A percentile compares a stretch with the other conserved stretches of the same genome.
These are phyloP conservation scores for Ceratocystis harringtonii DNA, from an alignment of 2,329 filamentous ascomycete species.

Conservation along the genomic window DNA sequence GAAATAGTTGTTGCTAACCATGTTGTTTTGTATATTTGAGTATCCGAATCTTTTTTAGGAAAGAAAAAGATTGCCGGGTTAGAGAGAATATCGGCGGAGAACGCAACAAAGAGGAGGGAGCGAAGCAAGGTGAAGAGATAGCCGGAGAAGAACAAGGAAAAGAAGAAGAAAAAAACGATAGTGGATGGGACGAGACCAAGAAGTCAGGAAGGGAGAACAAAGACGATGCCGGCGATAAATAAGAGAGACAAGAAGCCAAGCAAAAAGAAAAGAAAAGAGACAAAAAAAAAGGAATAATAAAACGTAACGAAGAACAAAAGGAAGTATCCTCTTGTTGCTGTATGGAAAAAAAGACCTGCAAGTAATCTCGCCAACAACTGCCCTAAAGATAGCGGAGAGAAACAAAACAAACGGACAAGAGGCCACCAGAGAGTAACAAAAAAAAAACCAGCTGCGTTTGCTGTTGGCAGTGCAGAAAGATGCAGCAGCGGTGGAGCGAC, in stretches of 20 bases:
- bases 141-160: background rate
- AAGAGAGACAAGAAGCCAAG: background rate
- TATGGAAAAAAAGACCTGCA: background rate
- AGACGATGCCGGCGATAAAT: background rate
- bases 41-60: no score
- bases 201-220: background rate
- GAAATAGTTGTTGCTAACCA: conserved; percentile 14
- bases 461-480: background rate
- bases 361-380: background rate
- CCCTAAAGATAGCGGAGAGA: background rate
- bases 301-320: background rate
- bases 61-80: no score
- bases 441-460: background rate
- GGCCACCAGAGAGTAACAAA: background rate
- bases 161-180: background rate
- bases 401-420: background rate
- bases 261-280: background rate
- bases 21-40: background rate
- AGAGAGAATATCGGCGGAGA: no score
- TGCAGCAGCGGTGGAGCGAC: background rate
- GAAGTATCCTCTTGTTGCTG: background rate
- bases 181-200: background rate
- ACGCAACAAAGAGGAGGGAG: background rate
- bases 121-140: background rate
- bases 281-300: background rate